Conservation (phyloP, 768 basidiomycete genomes). For the Myochromella boudieri region DNA sequence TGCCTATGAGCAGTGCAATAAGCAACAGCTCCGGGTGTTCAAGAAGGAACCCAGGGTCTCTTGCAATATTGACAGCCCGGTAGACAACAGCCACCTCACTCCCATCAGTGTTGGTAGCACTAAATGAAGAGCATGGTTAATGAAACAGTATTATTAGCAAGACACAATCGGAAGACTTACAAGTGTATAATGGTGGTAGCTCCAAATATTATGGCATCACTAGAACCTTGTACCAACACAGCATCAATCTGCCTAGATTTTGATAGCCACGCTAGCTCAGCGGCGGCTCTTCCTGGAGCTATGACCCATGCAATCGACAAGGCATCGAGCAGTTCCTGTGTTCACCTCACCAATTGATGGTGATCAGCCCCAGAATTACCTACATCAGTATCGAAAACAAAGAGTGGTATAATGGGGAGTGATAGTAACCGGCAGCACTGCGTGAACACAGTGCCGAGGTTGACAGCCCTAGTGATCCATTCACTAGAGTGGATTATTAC, state of each 20-base stretch:
- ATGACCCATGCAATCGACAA: conserved; percentile 4
- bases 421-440: conserved; percentile 1
- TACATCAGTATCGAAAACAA: conserved; percentile 5
- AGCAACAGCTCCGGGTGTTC: not conserved
- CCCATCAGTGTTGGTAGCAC: not conserved
- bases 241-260: not conserved
- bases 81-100: not conserved
- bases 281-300: conserved; percentile 12
- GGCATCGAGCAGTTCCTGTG: conserved; percentile 4
- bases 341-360: conserved; percentile 1
- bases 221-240: not conserved
- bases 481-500: conserved; percentile 5
- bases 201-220: not conserved
- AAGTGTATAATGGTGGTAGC: not conserved
- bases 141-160: not conserved
- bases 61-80: not conserved
- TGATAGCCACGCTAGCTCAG: conserved; percentile 12
- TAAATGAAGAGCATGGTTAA: not conserved
- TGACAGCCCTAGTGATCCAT: not conserved
- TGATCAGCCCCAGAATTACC: not conserved
- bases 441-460: conserved; percentile 6
- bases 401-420: conserved; percentile 3
- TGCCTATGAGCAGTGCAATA: conserved; percentile 1
- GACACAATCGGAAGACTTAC: not conserved
- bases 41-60: not conserved